Conservation (phyloP, 2,329 filamentous ascomycete genomes). For the Aspergillus udagawae region DNA sequence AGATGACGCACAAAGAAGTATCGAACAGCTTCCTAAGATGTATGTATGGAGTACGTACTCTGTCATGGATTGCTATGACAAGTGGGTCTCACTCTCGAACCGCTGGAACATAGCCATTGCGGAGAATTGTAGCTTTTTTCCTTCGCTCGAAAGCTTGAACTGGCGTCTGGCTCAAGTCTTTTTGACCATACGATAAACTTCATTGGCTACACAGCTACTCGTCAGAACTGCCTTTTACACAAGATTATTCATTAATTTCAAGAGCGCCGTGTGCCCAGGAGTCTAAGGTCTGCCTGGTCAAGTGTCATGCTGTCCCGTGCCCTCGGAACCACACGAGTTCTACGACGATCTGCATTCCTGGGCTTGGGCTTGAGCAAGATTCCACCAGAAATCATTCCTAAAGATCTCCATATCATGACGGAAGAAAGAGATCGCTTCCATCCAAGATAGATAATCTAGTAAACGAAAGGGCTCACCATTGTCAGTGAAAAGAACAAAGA, state of each 20-base stretch:
- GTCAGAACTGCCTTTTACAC: neutral
- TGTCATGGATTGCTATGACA: neutral
- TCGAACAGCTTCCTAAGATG: neutral
- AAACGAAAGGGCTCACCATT: neutral
- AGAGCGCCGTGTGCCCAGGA: neutral
- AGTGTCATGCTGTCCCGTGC: conserved; percentile 7
- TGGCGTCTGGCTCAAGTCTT: conserved; percentile 14
- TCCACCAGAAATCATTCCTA: neutral
- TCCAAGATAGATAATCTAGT: neutral
- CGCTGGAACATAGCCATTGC: conserved; percentile 9
- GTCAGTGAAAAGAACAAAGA: neutral
- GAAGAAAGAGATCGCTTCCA: neutral
- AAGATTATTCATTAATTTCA: neutral
- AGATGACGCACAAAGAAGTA: no score
- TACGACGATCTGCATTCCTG: neutral
- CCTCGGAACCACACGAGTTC: conserved; percentile 1
- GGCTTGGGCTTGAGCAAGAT: neutral
- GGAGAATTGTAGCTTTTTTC: conserved; percentile 20
- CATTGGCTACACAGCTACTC: neutral
- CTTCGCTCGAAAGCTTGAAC: conserved; percentile 10
- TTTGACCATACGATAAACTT: neutral
- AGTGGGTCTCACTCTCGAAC: conserved; percentile 12
- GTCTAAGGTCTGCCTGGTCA: neutral
- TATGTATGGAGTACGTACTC: neutral
- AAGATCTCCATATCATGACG: neutral